A percentile compares a stretch with the other conserved stretches of the same genome.
These are phyloP conservation scores for Tardiomyces depauwii DNA, from an alignment of 1,139 yeast genomes.

Conservation along the genomic window DNA sequence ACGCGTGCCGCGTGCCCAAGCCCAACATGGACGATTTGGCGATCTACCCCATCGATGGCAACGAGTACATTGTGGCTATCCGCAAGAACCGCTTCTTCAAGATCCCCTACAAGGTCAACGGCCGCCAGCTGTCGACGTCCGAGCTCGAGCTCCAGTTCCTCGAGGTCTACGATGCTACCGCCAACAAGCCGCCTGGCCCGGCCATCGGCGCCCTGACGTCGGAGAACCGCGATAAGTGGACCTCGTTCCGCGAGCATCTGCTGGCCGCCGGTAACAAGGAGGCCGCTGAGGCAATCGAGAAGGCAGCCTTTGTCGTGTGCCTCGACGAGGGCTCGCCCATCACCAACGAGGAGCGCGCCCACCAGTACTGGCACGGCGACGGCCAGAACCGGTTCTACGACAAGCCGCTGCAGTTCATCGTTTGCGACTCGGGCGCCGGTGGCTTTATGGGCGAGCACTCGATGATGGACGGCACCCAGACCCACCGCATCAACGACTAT, in stretches of 20 bases:
- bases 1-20: slow-evolving; percentile 73
- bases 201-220: slow-evolving; percentile 76
- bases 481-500: slow-evolving; percentile 76
- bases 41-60: slow-evolving; percentile 37
- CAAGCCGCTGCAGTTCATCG: slow-evolving; percentile 80
- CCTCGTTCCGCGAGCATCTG: slow-evolving; percentile 48
- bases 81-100: slow-evolving; percentile 77
- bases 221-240: slow-evolving; percentile 80
- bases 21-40: slow-evolving; percentile 28
- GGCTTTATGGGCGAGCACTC: slow-evolving; percentile 97
- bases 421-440: slow-evolving; percentile 73
- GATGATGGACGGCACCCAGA: slow-evolving; percentile 97
- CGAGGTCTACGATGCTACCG: slow-evolving; percentile 36
- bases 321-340: slow-evolving; percentile 67
- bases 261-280: slow-evolving; percentile 43
- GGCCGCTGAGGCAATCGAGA: slow-evolving; percentile 58
- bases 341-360: slow-evolving; percentile 77
- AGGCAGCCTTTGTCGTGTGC: slow-evolving; percentile 71
- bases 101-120: slow-evolving; percentile 45
- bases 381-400: slow-evolving; percentile 87
- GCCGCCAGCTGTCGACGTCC: slow-evolving; percentile 43
- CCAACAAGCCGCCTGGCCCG: slow-evolving; percentile 34
- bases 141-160: slow-evolving; percentile 60
- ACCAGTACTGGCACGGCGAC: slow-evolving; percentile 89
- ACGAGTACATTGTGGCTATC: slow-evolving; percentile 63